phyloP scores from a whole-genome alignment of 2,329 filamentous ascomycete genomes.

The Magnaporthiopsis incrustans region DNA sequence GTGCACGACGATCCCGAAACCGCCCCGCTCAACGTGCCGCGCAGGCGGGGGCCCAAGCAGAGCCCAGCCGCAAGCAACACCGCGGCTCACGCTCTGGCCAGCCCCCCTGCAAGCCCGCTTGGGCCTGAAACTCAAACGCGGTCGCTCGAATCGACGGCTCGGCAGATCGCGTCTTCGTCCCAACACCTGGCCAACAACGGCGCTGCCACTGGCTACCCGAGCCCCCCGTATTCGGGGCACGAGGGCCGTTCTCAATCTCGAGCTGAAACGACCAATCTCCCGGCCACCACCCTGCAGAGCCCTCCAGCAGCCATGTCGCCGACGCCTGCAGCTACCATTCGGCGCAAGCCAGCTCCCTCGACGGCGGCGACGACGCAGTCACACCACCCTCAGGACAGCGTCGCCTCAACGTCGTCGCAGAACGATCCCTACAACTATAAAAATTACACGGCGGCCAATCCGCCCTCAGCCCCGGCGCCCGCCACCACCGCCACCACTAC shows the following conservation, averaged over 20 bases:
- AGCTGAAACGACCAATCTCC: not conserved
- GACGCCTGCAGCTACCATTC: not conserved
- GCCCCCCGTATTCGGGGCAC: conserved; percentile 27
- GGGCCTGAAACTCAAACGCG: conserved; percentile 20
- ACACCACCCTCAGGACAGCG: conserved; percentile 9
- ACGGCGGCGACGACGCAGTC: not conserved
- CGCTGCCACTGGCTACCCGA: conserved; percentile 25
- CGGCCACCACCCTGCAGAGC: not conserved
- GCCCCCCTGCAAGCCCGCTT: conserved; percentile 22
- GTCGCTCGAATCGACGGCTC: conserved; percentile 18
- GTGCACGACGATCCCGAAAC: conserved; percentile 52
- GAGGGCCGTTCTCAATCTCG: not conserved
- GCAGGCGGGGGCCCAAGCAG: conserved; percentile 27
- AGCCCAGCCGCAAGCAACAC: conserved; percentile 11
- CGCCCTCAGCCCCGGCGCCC: conserved; percentile 13
- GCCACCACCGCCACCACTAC: too few relatives aligned
- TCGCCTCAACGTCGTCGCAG: conserved; percentile 13
- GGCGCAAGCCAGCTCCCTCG: conserved; percentile 4
- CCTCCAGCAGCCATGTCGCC: not conserved
- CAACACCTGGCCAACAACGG: conserved; percentile 11
- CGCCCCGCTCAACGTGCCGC: conserved; percentile 48
- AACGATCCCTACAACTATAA: conserved; percentile 15
- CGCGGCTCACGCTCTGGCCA: conserved; percentile 13
- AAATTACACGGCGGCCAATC: conserved; percentile 12
- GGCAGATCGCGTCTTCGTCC: conserved; percentile 28